Percentiles rank a stretch among this genome's conserved stretches.
Evolutionary conservation across 495 filamentous ascomycete species (phyloP).

Genomic region (Ramalina intermedia): DNA sequence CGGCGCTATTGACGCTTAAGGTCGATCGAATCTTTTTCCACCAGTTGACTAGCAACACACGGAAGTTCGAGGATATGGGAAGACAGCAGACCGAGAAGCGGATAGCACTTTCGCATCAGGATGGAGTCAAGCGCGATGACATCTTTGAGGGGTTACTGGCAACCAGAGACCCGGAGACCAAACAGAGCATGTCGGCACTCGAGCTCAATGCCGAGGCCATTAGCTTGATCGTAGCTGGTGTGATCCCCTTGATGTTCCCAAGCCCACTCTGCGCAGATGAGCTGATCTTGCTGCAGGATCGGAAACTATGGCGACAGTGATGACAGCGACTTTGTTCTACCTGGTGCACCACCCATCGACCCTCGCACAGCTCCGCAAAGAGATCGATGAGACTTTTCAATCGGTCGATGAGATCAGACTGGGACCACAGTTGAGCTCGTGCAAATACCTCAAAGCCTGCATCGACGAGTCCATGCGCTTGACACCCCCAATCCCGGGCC

Average conservation of each 20-base stretch:
- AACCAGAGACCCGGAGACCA: constrained; percentile 19
- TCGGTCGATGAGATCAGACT: constrained; percentile 37
- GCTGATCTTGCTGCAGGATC: no score
- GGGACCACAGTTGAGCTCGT: constrained; percentile 27
- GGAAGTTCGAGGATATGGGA: background rate
- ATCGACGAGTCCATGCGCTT: constrained; percentile 65
- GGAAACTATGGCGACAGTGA: constrained; percentile 48
- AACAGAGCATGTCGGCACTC: constrained; percentile 10
- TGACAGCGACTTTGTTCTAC: constrained; percentile 53
- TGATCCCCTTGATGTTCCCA: background rate
- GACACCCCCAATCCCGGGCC: constrained; percentile 46
- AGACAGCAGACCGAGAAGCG: background rate
- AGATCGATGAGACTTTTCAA: constrained; percentile 34
- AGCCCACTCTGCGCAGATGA: no score
- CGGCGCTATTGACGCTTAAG: background rate
- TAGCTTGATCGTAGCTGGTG: constrained; percentile 28
- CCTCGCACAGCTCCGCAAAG: constrained; percentile 21
- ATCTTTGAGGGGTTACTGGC: constrained; percentile 20
- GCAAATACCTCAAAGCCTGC: constrained; percentile 38
- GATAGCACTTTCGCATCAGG: background rate
- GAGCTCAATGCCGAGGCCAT: constrained; percentile 14
- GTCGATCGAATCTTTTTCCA: background rate
- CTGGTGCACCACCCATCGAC: constrained; percentile 39
- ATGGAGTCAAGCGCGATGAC: constrained; percentile 15
- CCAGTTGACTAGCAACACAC: background rate